Evolutionary conservation across 352 stramenopile genomes (phyloP).

Genomic region (Phytophthora fragariae): DNA sequence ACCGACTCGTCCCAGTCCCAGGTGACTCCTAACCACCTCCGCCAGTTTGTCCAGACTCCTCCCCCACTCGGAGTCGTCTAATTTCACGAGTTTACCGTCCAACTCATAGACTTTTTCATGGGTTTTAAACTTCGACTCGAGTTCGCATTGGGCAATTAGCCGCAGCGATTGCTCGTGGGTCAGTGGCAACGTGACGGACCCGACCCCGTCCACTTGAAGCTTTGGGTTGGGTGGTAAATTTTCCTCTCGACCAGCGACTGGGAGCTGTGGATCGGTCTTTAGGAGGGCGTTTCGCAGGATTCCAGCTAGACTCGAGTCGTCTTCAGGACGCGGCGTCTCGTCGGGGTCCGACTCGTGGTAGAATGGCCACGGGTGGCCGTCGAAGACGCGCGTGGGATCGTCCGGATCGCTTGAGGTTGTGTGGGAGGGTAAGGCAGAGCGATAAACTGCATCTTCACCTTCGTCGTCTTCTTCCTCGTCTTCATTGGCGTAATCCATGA

Average conservation of each 20-base stretch:
- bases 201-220: background rate
- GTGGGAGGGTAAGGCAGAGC: background rate
- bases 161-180: background rate
- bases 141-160: background rate
- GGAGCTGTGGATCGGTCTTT: background rate
- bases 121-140: background rate
- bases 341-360: background rate
- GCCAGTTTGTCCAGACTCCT: background rate
- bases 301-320: background rate
- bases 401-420: background rate
- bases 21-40: background rate
- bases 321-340: background rate
- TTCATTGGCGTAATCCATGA: background rate
- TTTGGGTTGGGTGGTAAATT: background rate
- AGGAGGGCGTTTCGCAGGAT: background rate
- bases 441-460: background rate
- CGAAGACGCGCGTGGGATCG: background rate
- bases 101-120: background rate
- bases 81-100: background rate
- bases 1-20: background rate
- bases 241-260: background rate
- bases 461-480: background rate
- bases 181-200: background rate
- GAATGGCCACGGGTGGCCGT: background rate
- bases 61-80: background rate